Evolutionary conservation across 2,329 filamentous ascomycete species (phyloP), one percentile per base, ranked within the genome.

Genomic region (Aspergillus sp.): DNA sequence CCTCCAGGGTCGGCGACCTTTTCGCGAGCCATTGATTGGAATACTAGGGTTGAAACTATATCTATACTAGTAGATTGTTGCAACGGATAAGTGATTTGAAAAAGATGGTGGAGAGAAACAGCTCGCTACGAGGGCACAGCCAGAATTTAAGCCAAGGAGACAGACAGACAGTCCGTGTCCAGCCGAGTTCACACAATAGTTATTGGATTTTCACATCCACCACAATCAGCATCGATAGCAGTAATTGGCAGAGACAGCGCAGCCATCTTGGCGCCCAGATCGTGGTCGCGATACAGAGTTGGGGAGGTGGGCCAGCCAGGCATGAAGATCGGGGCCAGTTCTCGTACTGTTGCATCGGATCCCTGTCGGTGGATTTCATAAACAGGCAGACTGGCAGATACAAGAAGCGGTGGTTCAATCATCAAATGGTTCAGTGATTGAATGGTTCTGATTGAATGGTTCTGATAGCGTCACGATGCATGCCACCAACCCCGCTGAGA

Each of bases 241-340:
- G 40, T 40, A 8, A 56, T 51, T 57, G 41, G 55, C 27, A 41
- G 49, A 52, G 33, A 31, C n/a, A 21, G 8, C 9, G 43, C 19
- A 48, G 39, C 23, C 19, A 49, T 27, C 50, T 47, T 25, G 44
- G 44, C 55, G 44, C 50, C 56, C 50, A 54, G 50, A 15, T 9
- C 21, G 39, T 19, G 9, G 21, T 33, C 39, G 15, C 12, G 35
- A 15, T 7, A 14, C 35, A 37, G 35, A 37, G 12, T 27, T 44
- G 25, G 14, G 6, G n/a, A 33, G 23, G 14, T 33, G 11, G 31
- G 25, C 46, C 53, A 48, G 37, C 44, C 44, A 40, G 37, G 35
- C 19, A 43, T 23, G 14, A 39, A 9, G 46, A 50, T 44, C 27
- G 35, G n/a, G 27, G 27, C 27, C 27, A 31, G 27, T 31, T 8